Base-by-base conservation (phyloP, 2,329 filamentous ascomycete species). In the Geoglossum cookeanum region DNA sequence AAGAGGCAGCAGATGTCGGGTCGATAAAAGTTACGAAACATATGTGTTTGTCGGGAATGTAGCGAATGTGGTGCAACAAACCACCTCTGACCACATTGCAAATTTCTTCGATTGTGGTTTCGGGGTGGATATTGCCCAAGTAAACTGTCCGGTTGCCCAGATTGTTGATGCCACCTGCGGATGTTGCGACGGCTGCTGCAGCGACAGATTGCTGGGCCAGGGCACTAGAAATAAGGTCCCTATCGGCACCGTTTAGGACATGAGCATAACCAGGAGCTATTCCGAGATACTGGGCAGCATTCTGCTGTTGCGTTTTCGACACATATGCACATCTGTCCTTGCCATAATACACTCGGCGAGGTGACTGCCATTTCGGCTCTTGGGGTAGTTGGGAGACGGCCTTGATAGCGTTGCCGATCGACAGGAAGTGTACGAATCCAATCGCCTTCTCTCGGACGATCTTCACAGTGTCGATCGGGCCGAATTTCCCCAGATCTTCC, bases 21-120 rank as follows among this genome's bases (percentile, higher is more conserved):
- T 98, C 92, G 69, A 98, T 97, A 72, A 98, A 98, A 1, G 92
- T 98, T 58, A 98, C 92, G 68, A 98, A 98, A 77, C 92, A 98
- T 64, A 98, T 98, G 73, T 98, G 92, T 80, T 98, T 98, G 75
- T 98, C 92, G 5, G 92, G 92, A 65, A 98, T 98, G 72, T 97
- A 98, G 64, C 92, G 88, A 70, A 98, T 94, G 70, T 98, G 92
- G 70, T 98, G 92, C 65, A 98, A 78, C 62, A 98, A 79, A 64
- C 92, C 92, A 59, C 92, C 92, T 62, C 92, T 83, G 56, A 98
- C 92, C 58, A 98, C 92, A 67, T 98, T 98, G 78, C 92, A 98
- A 68, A 98, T 98, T 74, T 98, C 92, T 74, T 98, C 92, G 64
- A 97, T 94, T 1, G 91, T 97, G 1, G 92, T 98, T 74, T 98